A percentile compares a stretch with the other conserved stretches of the same genome.
Evolutionary conservation across 768 basidiomycete genomes (phyloP).

Genomic region (Lactarius sp.): DNA sequence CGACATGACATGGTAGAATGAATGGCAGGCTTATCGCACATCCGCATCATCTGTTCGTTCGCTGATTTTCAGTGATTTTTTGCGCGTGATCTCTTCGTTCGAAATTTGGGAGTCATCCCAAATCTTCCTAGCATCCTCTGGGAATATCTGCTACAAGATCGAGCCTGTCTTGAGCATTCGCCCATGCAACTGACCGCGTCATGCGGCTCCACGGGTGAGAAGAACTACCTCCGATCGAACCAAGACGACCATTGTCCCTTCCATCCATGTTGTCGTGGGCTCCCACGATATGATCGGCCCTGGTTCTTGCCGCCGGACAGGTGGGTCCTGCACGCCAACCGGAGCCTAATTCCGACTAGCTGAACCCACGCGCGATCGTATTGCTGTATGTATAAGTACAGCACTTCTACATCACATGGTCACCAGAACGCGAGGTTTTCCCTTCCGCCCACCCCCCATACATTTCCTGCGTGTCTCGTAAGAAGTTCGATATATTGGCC

Average conservation of each 20-base stretch:
- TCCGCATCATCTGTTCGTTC: too few relatives aligned
- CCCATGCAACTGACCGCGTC: neutral
- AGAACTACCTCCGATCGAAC: neutral
- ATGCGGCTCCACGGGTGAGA: neutral
- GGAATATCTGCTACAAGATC: neutral
- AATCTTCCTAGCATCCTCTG: neutral
- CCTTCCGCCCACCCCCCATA: neutral
- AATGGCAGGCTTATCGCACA: neutral
- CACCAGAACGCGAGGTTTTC: neutral
- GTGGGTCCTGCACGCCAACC: too few relatives aligned
- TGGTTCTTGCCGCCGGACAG: neutral
- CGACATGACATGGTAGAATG: too few relatives aligned
- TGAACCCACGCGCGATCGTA: neutral
- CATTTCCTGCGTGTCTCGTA: neutral
- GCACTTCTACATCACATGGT: neutral
- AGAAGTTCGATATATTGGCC: neutral
- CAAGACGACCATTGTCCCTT: neutral
- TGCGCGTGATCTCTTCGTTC: neutral
- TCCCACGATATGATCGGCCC: neutral
- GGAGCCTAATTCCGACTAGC: too few relatives aligned
- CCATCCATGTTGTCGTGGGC: neutral
- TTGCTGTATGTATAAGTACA: neutral
- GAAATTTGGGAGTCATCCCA: neutral
- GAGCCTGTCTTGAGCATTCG: neutral
- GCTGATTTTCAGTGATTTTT: neutral